Evolutionary conservation across 192 early-diverging fungal genomes (phyloP).

Genomic region (Piromyces finnis): DNA sequence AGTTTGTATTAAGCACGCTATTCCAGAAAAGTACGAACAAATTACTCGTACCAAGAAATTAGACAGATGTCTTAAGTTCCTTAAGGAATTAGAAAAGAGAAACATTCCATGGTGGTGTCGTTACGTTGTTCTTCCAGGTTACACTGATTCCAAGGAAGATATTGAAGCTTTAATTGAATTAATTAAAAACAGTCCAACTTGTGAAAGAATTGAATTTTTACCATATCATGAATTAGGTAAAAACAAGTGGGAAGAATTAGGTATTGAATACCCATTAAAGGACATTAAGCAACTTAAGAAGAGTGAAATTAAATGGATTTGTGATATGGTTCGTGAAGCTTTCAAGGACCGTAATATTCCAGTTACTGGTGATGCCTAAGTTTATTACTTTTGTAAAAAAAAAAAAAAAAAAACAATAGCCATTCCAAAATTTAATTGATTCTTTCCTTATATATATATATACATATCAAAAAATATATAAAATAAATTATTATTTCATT

Average conservation of each 20-base stretch:
- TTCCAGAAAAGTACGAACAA: background rate
- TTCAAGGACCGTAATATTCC: background rate
- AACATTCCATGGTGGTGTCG: slow-evolving; percentile 9
- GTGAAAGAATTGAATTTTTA: slow-evolving; percentile 4
- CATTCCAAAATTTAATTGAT: too few relatives aligned
- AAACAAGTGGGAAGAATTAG: slow-evolving; percentile 2
- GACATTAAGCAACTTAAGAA: background rate
- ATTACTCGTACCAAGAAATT: background rate
- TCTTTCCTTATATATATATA: too few relatives aligned
- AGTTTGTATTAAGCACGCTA: slow-evolving; percentile 3
- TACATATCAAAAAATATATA: too few relatives aligned
- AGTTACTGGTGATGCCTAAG: background rate
- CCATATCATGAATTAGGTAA: slow-evolving; percentile 7
- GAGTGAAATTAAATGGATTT: background rate
- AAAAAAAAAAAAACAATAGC: too few relatives aligned
- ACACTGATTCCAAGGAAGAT: slow-evolving; percentile 4
- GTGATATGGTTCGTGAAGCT: background rate
- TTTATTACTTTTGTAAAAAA: background rate
- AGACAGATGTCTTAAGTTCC: slow-evolving; percentile 1
- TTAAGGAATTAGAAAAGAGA: slow-evolving; percentile 5
- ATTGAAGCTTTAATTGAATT: slow-evolving; percentile 6
- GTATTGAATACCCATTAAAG: slow-evolving; percentile 4
- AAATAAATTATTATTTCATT: too few relatives aligned
- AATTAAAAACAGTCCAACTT: background rate
- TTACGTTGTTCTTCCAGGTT: slow-evolving; percentile 7